These are phyloP conservation scores for Cyamopsis tetragonoloba DNA, from an alignment of 306 rosid genomes.

Conservation along the genomic window DNA sequence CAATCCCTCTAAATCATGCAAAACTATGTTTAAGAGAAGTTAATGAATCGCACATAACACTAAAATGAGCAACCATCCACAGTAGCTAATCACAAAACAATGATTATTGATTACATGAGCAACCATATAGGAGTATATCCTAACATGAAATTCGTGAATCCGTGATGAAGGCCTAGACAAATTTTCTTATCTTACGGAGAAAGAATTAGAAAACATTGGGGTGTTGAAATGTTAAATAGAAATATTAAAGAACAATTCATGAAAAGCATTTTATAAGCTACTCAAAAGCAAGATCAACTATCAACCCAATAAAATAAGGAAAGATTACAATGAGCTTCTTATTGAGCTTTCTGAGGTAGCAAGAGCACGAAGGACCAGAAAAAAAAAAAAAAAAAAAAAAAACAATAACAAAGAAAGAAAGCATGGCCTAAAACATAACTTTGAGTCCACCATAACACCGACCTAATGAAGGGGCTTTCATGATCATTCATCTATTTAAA, in stretches of 20 bases:
- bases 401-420: neutral
- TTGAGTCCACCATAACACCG: neutral
- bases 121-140: too few relatives aligned
- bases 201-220: neutral
- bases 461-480: neutral
- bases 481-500: neutral
- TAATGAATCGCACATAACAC: too few relatives aligned
- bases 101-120: neutral
- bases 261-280: neutral
- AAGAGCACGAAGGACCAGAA: too few relatives aligned
- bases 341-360: neutral
- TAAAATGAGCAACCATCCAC: neutral
- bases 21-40: too few relatives aligned
- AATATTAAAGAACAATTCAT: neutral
- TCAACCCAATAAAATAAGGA: neutral
- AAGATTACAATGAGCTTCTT: neutral
- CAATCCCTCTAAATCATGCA: too few relatives aligned
- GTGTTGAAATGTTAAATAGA: neutral
- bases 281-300: constrained; percentile 14
- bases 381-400: too few relatives aligned
- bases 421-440: neutral
- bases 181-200: neutral
- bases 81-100: neutral
- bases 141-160: too few relatives aligned
- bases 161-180: neutral